These are phyloP conservation scores for Globisporangium camurandrum DNA, from an alignment of 352 stramenopile species.

Conservation along the genomic window DNA sequence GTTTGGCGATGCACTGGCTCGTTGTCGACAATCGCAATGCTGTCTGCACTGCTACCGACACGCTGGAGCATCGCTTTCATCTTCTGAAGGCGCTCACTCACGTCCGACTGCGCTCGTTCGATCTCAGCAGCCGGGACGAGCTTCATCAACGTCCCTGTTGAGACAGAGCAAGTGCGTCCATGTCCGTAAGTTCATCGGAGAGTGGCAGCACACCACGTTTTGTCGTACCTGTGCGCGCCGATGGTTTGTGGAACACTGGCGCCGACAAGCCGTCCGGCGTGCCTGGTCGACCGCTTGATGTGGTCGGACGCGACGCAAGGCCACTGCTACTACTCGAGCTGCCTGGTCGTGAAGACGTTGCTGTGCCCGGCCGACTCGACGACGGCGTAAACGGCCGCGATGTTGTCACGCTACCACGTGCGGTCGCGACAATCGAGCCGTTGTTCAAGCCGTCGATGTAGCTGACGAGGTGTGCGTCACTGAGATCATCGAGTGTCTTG, in stretches of 20 bases:
- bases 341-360: constrained; percentile 28
- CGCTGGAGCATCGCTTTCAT: constrained; percentile 50
- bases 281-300: constrained; percentile 22
- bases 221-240: constrained; percentile 28
- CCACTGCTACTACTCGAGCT: constrained; percentile 21
- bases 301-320: constrained; percentile 13
- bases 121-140: constrained; percentile 35
- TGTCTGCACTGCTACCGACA: constrained; percentile 15
- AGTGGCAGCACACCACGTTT: neutral
- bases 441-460: constrained; percentile 36
- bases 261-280: constrained; percentile 21
- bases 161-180: neutral
- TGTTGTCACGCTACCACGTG: constrained; percentile 17
- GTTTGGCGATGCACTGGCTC: too few species aligned
- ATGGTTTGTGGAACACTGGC: constrained; percentile 46
- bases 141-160: constrained; percentile 48
- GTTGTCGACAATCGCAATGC: too few species aligned
- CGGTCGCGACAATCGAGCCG: constrained; percentile 19
- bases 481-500: constrained; percentile 57
- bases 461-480: constrained; percentile 32
- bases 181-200: neutral
- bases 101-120: constrained; percentile 39
- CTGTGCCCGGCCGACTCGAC: constrained; percentile 17
- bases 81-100: constrained; percentile 39
- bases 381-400: constrained; percentile 31